Base-by-base conservation (phyloP, 257 asterid genomes). In the Primulina eburnea region DNA sequence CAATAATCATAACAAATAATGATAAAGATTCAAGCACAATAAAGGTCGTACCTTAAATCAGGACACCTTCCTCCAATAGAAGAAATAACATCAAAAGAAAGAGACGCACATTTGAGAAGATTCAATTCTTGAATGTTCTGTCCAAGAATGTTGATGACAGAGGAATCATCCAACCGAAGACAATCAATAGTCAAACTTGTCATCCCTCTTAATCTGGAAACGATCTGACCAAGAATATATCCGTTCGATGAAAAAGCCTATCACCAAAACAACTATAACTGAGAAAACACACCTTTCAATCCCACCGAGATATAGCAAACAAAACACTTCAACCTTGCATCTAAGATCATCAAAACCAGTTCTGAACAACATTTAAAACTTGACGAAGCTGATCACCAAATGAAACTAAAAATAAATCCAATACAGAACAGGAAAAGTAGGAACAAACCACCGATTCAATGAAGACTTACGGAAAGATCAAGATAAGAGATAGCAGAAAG, bases 61-160 rank as follows among this genome's bases (percentile, higher is more conserved):
- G 95, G 95, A 78, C 92, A 91, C 64, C 70, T 77, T 21, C 65
- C 69, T 35, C 88, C 88, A 74, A 89, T 82, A 24, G 76, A 71
- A 24, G 75, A 33, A 69, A 89, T 86, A 80, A 82, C 72, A 53
- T 74, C 63, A 53, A 68, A 78, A 0, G 90, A 84, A 18, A 81
- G 68, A 8, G 75, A 77, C 57, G 87, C 79, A 71, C 92, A 87
- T 85, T 91, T 89, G 69, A 87, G 84, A 88, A 88, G 80, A 81
- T 59, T 82, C 79, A 91, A 56, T 71, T 89, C 95, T 68, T 68
- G 78, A 34, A 91, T 69, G 65, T 78, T 80, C 29, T 86, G 74
- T 43, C 87, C 79, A 20, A 89, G 90, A 74, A 78, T 65, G 74
- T 73, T 63, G 73, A 64, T 52, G n/a, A 85, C 64, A 8, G 90